Base-by-base conservation (phyloP, 1,284 basidiomycete species). In the Ganoderma meredithae region DNA sequence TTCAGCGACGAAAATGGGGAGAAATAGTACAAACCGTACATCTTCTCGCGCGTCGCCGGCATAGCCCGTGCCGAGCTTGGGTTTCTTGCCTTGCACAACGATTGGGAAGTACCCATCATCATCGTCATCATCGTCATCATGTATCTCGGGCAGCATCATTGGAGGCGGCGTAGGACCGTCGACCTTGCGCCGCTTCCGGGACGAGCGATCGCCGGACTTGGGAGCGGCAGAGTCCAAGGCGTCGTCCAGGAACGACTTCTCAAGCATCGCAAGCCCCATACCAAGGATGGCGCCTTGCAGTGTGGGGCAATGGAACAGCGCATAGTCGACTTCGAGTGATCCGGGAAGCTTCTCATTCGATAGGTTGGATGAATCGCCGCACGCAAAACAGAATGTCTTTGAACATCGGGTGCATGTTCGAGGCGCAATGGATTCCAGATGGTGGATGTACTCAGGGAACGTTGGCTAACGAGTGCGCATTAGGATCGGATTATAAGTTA, bases 261-360 rank as follows among this genome's bases (percentile, higher is more conserved):
- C 93, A 56, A 95, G 83, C 88, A 92, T 92, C 31, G 88, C 88
- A 52, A 96, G 85, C 9, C 95, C 95, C 52, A 96, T 85, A 12
- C 95, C 95, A 17, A 97, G 83, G 69, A 96, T 90, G 13, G 92
- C 88, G 49, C 95, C 95, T 81, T 97, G 95, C 33, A 96, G 77
- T 75, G 94, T 92, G 3, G 93, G 86, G 78, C 95, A 97, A 79
- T 97, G 95, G 77, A 96, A 94, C 55, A 97, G 81, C 5, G 85
- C 83, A 67, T 88, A 84, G 55, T 87, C 83, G 61, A 83, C 81
- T 47, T 80, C 80, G 41, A 70, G 63, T 15, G 67, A 64, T 1
- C 61, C 67, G 22, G 65, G 61, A 7, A 72, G 65, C 60, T 70
- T 72, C 41, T 27, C 63, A 53, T 27, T 70, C 39, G 83, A 79